Conservation (phyloP, 805 yeast species). For the Zygosaccharomyces pseudorouxii region DNA sequence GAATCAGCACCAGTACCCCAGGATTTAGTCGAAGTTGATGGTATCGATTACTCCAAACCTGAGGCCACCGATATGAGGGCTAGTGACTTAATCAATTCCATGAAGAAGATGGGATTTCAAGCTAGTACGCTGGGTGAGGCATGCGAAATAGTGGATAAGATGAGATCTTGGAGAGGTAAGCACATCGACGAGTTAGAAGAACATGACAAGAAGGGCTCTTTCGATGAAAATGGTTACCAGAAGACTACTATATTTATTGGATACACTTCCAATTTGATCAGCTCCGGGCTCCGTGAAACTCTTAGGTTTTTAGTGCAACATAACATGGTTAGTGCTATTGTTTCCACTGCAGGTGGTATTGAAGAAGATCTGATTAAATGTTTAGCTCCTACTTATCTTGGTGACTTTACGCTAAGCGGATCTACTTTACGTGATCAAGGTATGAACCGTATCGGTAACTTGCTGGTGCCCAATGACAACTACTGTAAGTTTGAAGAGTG, state of each 20-base stretch:
- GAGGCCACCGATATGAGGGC: constrained; percentile 76
- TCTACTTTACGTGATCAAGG: constrained; percentile 84
- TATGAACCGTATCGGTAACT: constrained; percentile 95
- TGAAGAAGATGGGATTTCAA: constrained; percentile 97
- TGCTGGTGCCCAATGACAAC: constrained; percentile 95
- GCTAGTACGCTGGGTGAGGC: constrained; percentile 83
- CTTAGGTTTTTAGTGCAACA: constrained; percentile 85
- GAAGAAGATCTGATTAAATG: constrained; percentile 97
- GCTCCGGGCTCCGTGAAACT: constrained; percentile 91
- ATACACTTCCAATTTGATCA: constrained; percentile 91
- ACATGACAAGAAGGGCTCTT: constrained; percentile 66
- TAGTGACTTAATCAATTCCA: constrained; percentile 66
- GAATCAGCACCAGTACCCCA: constrained; percentile 83
- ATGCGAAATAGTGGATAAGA: constrained; percentile 85
- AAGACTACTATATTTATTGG: constrained; percentile 92
- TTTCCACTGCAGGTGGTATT: constrained; percentile 96
- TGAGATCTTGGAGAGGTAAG: constrained; percentile 91
- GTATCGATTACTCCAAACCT: constrained; percentile 83
- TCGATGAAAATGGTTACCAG: constrained; percentile 72
- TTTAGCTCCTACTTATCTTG: constrained; percentile 92
- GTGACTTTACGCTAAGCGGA: constrained; percentile 84
- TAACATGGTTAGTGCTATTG: constrained; percentile 91
- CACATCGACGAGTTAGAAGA: constrained; percentile 64
- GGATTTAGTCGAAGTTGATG: constrained; percentile 71
- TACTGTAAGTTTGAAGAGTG: constrained; percentile 97